phyloP scores from a whole-genome alignment of 2,329 filamentous ascomycete species.

The Penicillium hesseltinei region DNA sequence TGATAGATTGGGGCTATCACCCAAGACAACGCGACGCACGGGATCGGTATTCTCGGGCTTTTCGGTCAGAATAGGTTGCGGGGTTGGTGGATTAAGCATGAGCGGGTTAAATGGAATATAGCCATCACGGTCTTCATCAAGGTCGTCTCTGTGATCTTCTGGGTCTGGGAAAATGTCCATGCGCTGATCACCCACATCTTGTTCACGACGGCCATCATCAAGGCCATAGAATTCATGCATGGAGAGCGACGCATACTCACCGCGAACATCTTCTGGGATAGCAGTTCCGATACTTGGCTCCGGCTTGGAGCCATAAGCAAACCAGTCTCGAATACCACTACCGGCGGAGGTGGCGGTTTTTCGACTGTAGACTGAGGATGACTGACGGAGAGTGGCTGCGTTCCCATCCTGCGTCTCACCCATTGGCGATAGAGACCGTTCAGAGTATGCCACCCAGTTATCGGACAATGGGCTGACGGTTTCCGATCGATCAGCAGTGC shows the following conservation, averaged over 20 bases:
- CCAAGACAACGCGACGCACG: constrained; percentile 33
- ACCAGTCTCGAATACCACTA: constrained; percentile 36
- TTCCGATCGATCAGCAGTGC: constrained; percentile 30
- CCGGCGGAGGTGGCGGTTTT: constrained; percentile 25
- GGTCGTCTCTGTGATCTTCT: constrained; percentile 29
- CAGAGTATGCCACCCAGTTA: constrained; percentile 45
- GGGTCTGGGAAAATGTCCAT: constrained; percentile 37
- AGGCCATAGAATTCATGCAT: constrained; percentile 35
- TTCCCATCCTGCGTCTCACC: constrained; percentile 23
- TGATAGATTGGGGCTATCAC: constrained; percentile 37
- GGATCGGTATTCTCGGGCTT: constrained; percentile 25
- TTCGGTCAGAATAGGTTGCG: constrained; percentile 31
- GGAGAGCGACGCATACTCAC: constrained; percentile 39
- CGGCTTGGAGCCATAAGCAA: constrained; percentile 31
- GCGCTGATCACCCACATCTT: constrained; percentile 38
- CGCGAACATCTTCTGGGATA: constrained; percentile 35
- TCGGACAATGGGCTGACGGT: constrained; percentile 39
- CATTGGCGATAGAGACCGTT: constrained; percentile 32
- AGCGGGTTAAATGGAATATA: constrained; percentile 42
- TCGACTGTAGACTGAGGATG: constrained; percentile 36
- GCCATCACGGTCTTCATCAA: constrained; percentile 20
- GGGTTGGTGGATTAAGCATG: constrained; percentile 48
- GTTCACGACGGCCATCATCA: constrained; percentile 32
- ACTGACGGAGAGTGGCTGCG: constrained; percentile 28
- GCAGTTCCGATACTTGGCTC: constrained; percentile 29